Evolutionary conservation across 2,329 filamentous ascomycete species (phyloP).

Genomic region (Diaporthe vaccinii): DNA sequence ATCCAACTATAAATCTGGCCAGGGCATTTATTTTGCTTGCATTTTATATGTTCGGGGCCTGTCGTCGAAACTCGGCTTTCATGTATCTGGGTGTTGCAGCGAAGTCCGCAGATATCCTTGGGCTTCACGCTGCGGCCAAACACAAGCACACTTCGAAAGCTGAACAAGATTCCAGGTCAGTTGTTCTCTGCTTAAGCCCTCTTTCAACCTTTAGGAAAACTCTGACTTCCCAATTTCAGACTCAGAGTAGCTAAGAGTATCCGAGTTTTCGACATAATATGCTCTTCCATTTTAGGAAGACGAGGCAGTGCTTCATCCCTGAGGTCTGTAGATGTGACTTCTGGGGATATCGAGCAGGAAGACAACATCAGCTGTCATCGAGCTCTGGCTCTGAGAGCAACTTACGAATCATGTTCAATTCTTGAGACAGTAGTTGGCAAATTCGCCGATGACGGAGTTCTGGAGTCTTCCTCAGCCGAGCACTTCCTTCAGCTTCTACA

Average conservation of each 20-base stretch:
- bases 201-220: neutral
- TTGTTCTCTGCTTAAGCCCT: fast-evolving
- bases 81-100: slow-evolving; percentile 74
- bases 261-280: slow-evolving; percentile 35
- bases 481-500: slow-evolving; percentile 31
- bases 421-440: slow-evolving; percentile 31
- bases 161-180: slow-evolving; percentile 31
- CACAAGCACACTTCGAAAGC: slow-evolving; percentile 42
- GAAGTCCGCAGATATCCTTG: slow-evolving; percentile 69
- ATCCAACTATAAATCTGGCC: slow-evolving; percentile 67
- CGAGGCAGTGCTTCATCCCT: slow-evolving; percentile 30
- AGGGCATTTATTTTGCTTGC: slow-evolving; percentile 68
- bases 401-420: slow-evolving; percentile 37
- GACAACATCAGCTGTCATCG: neutral
- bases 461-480: slow-evolving; percentile 31
- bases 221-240: neutral
- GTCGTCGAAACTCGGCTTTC: slow-evolving; percentile 71
- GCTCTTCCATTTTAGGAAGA: slow-evolving; percentile 35
- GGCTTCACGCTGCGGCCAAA: slow-evolving; percentile 60
- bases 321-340: slow-evolving; percentile 26
- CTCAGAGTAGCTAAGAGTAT: slow-evolving; percentile 37
- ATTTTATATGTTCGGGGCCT: slow-evolving; percentile 71
- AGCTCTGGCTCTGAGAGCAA: slow-evolving; percentile 28
- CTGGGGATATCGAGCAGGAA: slow-evolving; percentile 21
- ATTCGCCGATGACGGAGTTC: slow-evolving; percentile 30